Conservation (phyloP, 208 protist genomes). For the Herpetomonas samuelpessoai region DNA sequence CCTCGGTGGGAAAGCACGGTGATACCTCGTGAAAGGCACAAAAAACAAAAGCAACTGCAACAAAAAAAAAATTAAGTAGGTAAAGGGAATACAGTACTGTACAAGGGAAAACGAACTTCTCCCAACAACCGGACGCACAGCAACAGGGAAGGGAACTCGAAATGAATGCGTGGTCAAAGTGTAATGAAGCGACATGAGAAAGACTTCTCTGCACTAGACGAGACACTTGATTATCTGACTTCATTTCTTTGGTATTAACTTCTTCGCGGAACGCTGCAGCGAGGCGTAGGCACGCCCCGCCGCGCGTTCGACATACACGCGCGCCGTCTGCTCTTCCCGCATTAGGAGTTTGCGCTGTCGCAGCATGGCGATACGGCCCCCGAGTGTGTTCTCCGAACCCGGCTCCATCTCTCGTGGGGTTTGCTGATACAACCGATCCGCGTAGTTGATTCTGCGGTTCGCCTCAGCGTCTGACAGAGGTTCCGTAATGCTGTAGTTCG, state of each 20-base stretch:
- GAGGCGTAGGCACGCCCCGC: not conserved
- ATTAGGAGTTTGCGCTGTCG: not conserved
- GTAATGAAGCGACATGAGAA: too few species aligned
- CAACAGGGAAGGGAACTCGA: too few species aligned
- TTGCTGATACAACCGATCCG: not conserved
- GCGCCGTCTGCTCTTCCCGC: not conserved
- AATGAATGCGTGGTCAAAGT: too few species aligned
- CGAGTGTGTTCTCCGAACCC: not conserved
- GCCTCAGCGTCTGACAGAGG: not conserved
- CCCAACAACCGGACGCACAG: too few species aligned
- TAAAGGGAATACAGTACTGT: too few species aligned
- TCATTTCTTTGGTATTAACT: too few species aligned
- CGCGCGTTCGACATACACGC: not conserved
- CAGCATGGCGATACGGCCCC: not conserved
- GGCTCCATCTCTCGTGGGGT: not conserved
- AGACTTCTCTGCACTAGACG: not conserved
- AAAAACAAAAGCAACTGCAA: too few species aligned
- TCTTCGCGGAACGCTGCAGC: too few species aligned
- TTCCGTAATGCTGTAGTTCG: not conserved
- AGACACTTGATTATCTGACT: not conserved
- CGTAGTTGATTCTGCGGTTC: not conserved
- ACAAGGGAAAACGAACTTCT: too few species aligned
- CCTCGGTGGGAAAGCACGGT: too few species aligned
- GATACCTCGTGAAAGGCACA: too few species aligned
- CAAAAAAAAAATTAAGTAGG: too few species aligned